phyloP scores from a whole-genome alignment of 2,329 filamentous ascomycete species.

The Cordyceps cateniannulata region DNA sequence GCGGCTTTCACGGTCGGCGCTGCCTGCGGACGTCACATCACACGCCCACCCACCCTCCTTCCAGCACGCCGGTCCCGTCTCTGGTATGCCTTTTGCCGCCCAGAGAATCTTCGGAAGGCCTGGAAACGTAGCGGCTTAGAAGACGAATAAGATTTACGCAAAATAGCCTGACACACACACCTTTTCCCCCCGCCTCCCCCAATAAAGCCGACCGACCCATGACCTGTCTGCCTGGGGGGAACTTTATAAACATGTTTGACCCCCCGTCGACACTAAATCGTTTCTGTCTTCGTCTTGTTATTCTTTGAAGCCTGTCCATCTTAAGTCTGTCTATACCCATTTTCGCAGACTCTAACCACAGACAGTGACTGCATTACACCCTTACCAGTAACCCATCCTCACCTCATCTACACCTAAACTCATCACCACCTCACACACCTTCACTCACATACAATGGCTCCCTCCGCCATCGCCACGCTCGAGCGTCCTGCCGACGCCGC shows the following conservation, averaged over 20 bases:
- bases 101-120: neutral
- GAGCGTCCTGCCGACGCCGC: conserved; percentile 44
- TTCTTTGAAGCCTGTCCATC: neutral
- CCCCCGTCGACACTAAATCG: conserved; percentile 2
- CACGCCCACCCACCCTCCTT: neutral
- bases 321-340: neutral
- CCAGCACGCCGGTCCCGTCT: neutral
- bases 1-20: conserved; percentile 1
- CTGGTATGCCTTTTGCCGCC: neutral
- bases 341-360: neutral
- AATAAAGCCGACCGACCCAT: conserved; percentile 2
- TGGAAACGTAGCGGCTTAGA: neutral
- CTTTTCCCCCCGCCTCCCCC: neutral
- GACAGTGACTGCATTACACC: neutral
- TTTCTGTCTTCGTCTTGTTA: neutral
- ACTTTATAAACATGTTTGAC: conserved; percentile 5
- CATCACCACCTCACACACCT: neutral
- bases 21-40: neutral
- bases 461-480: conserved; percentile 48
- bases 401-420: neutral
- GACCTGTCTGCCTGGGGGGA: neutral
- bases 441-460: conserved; percentile 42
- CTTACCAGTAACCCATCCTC: neutral
- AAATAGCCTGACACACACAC: conserved; percentile 8
- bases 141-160: conserved; percentile 1